Evolutionary conservation across 768 basidiomycete genomes (phyloP).

Genomic region (Exidia glandulosa): DNA sequence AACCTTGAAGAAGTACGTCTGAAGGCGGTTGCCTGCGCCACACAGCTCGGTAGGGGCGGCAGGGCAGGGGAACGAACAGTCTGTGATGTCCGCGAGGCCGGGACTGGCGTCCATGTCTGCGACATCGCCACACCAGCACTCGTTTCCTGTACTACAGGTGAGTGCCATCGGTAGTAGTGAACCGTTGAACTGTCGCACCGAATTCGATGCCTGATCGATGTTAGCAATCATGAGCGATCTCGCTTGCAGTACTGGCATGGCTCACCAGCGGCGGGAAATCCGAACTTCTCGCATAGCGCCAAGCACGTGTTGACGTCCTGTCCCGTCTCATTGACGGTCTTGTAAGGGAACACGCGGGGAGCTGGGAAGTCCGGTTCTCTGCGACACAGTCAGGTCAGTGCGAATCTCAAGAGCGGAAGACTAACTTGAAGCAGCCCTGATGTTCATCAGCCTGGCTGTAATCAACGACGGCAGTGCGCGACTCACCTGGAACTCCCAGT

Average conservation of each 20-base stretch:
- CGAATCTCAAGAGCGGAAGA: neutral
- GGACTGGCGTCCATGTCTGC: conserved; percentile 33
- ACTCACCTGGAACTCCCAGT: conserved; percentile 57
- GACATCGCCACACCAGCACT: conserved; percentile 65
- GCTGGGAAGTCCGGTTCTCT: conserved; percentile 37
- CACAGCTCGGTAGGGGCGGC: conserved; percentile 54
- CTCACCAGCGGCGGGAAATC: conserved; percentile 59
- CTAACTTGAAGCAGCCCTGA: conserved; percentile 57
- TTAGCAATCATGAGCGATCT: neutral
- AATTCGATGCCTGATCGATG: conserved; percentile 37
- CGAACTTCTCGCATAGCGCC: conserved; percentile 56
- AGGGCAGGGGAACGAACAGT: conserved; percentile 45
- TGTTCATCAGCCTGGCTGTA: too few relatives aligned
- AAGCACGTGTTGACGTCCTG: conserved; percentile 58
- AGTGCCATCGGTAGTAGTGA: neutral
- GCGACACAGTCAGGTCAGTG: neutral
- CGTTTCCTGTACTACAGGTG: too few relatives aligned
- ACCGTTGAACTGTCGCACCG: conserved; percentile 35
- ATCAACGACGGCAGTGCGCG: too few relatives aligned
- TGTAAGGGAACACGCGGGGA: conserved; percentile 44
- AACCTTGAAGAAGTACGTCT: conserved; percentile 10
- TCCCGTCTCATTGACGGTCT: conserved; percentile 47
- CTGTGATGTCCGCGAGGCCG: conserved; percentile 23
- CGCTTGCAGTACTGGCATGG: conserved; percentile 39
- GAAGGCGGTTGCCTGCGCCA: conserved; percentile 44